Base-by-base conservation (phyloP, 192 early-diverging fungal genomes). In the Fimicolochytrium jonesii region DNA sequence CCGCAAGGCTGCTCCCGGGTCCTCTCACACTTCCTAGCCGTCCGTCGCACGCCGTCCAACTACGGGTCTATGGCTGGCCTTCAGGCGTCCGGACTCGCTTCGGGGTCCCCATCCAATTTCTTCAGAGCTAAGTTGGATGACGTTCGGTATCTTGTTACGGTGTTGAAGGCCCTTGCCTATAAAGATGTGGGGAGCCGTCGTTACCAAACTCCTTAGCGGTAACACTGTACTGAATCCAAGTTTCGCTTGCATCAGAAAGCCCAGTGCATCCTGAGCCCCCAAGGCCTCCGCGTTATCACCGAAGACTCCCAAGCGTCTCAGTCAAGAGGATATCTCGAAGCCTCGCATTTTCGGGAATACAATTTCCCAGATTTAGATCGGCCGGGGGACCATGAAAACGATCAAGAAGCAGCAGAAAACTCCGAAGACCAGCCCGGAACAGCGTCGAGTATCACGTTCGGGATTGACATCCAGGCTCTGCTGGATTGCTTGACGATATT, bases 101-200 rank as follows among this genome's bases (percentile, higher is more conserved):
- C n/a, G n/a, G n/a, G n/a, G n/a, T n/a, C n/a, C n/a, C n/a, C n/a
- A n/a, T n/a, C n/a, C n/a, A 44, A 44, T 6, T 5, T 44, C 43
- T 56, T 56, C 33, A 9, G 33, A 28, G 58, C 42, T 17, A 59
- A 43, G 43, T 43, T 59, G 5, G 58, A 59, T 0, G 35, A 59
- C 20, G 58, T 59, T 18, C 39, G 58, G 15, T 45, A 78, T 0
- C 56, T 83, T n/a, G 78, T 77, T 20, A 74, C 78, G 45, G 70
- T 80, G 72, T 72, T 80, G 30, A 64, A 67, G 32, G 75, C 78
- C 37, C 69, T 83, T 41, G 37, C 64, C 35, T 62, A 55, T 49
- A 71, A 64, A 41, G 60, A 45, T 6, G 34, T 36, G 9, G 37
- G n/a, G n/a, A n/a, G n/a, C n/a, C n/a, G n/a, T n/a, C n/a, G n/a